Evolutionary conservation across 768 basidiomycete species (phyloP).

Genomic region (Hygrocybe punicea): DNA sequence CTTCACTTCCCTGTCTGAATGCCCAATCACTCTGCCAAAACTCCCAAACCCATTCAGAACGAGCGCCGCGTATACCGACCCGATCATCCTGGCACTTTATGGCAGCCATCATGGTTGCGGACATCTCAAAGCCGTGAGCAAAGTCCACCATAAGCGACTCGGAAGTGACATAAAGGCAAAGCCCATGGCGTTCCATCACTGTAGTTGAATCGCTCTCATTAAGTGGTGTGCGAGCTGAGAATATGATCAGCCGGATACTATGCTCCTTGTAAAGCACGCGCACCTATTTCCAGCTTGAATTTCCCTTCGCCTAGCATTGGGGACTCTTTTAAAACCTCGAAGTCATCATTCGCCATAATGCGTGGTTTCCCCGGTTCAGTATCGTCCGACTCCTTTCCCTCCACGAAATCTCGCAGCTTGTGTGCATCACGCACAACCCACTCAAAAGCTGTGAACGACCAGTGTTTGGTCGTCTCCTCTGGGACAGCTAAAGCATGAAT

Average conservation of each 20-base stretch:
- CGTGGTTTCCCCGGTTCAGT: conserved; percentile 28
- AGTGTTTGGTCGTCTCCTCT: conserved; percentile 56
- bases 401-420: conserved; percentile 56
- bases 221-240: conserved; percentile 22
- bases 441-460: conserved; percentile 70
- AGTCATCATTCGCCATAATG: conserved; percentile 39
- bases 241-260: not conserved
- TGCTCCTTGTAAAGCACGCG: conserved; percentile 11
- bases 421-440: conserved; percentile 61
- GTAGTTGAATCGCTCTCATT: conserved; percentile 21
- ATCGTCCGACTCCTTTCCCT: conserved; percentile 35
- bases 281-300: conserved; percentile 69
- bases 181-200: conserved; percentile 35
- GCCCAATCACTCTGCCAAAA: conserved; percentile 67
- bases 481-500: conserved; percentile 22
- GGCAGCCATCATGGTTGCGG: conserved; percentile 67
- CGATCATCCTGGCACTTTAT: conserved; percentile 64
- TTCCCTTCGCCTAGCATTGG: conserved; percentile 67
- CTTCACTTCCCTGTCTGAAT: conserved; percentile 67
- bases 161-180: conserved; percentile 66
- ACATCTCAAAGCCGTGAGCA: conserved; percentile 54
- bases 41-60: conserved; percentile 74
- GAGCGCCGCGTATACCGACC: conserved; percentile 57
- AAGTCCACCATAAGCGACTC: conserved; percentile 57
- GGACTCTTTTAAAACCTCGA: conserved; percentile 62